Base-by-base conservation (phyloP, 78 protist genomes). In the Tieghemostelium lacteum region DNA sequence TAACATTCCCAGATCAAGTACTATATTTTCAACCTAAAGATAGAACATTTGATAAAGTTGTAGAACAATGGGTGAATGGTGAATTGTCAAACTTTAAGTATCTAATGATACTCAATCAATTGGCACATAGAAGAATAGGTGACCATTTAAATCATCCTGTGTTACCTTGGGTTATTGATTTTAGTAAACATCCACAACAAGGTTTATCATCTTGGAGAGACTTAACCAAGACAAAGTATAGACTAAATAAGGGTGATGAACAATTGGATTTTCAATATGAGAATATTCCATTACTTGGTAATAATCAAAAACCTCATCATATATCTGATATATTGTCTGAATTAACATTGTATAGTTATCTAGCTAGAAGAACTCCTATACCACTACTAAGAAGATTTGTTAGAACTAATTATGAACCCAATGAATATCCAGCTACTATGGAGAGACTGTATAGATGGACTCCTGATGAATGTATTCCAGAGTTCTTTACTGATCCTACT, bases 401-500 rank as follows among this genome's bases (percentile, higher is more conserved):
- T 19, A 95, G 98, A 26, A 3, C 92, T 52, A 74, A 69, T 55
- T 96, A 69, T 66, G 93, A 73, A 60, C 97, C 98, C 20, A 49
- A 78, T 39, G 98, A 96, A 49, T 96, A 94, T 49, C 98, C 98
- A 17, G 0, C 61, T 24, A 39, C 95, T 0, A 85, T 96, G 94
- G 93, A 94, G 14, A 31, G 96, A 37, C 52, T 96, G 72, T 96
- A 89, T 73, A 75, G 75, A 16, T 94, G 95, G 95, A 75, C 98
- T 16, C 98, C 98, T 0, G 97, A 96, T 52, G 98, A 96, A 89
- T 87, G 93, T 88, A 95, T 96, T 14, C 98, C 98, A 1, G 97
- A 96, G 75, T 96, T 96, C 58, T 96, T 62, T 75, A 75, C 74
- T 7, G 92, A 93, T 73, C 85, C 95, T 26, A 36, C 86, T 1